phyloP scores from a whole-genome alignment of 495 filamentous ascomycete species.

The Aspergillus bertholletiae region DNA sequence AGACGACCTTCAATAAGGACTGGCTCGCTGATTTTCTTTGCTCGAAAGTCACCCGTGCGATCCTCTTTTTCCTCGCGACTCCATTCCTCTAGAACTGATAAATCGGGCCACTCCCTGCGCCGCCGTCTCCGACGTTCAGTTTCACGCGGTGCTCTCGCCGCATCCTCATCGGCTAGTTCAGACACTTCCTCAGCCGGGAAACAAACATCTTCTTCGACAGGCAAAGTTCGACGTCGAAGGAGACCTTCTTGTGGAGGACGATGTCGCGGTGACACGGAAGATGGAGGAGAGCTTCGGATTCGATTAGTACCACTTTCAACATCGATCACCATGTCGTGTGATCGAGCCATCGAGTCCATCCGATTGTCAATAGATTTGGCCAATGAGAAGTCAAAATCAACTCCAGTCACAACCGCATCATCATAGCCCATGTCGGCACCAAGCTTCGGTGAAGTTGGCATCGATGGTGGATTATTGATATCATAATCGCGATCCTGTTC shows the following conservation, averaged over 20 bases:
- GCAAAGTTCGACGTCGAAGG: constrained; percentile 47
- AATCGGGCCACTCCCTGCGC: constrained; percentile 60
- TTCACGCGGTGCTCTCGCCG: constrained; percentile 31
- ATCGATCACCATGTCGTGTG: constrained; percentile 54
- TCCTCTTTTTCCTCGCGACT: constrained; percentile 87
- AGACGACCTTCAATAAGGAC: constrained; percentile 85
- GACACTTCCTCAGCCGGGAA: constrained; percentile 79
- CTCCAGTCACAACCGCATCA: constrained; percentile 67
- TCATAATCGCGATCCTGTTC: constrained; percentile 56
- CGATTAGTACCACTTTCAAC: constrained; percentile 46
- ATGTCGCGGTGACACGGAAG: constrained; percentile 29
- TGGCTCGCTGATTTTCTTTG: constrained; percentile 90
- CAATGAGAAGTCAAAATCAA: constrained; percentile 39
- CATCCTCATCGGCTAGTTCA: constrained; percentile 76
- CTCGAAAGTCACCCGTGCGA: constrained; percentile 77
- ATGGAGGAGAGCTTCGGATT: constrained; percentile 25
- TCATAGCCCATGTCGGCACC: constrained; percentile 65
- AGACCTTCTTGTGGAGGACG: constrained; percentile 31
- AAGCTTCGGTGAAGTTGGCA: constrained; percentile 70
- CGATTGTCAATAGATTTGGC: constrained; percentile 32
- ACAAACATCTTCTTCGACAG: constrained; percentile 86
- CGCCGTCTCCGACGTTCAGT: constrained; percentile 53
- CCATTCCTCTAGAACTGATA: constrained; percentile 85
- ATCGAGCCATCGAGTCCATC: constrained; percentile 23
- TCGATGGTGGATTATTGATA: constrained; percentile 95